Conservation (phyloP, 2,329 filamentous ascomycete species). For the Paraconiothyrium brasiliense region DNA sequence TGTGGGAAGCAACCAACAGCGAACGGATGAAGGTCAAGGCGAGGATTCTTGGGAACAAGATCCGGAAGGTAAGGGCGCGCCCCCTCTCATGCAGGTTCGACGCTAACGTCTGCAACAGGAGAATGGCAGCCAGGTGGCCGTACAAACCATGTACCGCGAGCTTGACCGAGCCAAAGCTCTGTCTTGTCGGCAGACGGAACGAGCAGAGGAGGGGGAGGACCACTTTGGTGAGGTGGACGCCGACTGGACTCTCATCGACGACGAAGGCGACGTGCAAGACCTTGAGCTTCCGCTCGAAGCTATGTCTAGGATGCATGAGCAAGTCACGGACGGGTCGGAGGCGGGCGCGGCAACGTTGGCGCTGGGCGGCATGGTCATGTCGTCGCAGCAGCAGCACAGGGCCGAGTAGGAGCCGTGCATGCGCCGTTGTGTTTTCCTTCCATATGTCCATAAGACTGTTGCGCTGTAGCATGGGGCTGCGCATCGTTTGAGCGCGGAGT, state of each 20-base stretch:
- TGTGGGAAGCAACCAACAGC: constrained; percentile 92
- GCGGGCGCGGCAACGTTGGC: constrained; percentile 35
- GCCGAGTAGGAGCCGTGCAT: neutral
- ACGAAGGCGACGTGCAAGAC: constrained; percentile 54
- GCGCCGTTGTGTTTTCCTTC: neutral
- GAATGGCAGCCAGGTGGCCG: constrained; percentile 86
- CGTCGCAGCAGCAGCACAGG: constrained; percentile 2
- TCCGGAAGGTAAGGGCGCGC: constrained; percentile 75
- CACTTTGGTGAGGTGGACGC: constrained; percentile 73
- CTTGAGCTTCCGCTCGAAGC: constrained; percentile 31
- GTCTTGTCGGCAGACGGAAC: constrained; percentile 68
- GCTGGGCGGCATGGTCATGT: constrained; percentile 43
- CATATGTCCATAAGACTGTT: neutral
- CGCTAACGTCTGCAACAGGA: constrained; percentile 66
- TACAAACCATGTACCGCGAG: constrained; percentile 93
- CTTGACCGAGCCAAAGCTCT: constrained; percentile 90
- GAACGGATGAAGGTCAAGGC: constrained; percentile 93
- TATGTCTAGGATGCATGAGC: constrained; percentile 30
- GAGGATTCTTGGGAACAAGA: constrained; percentile 80
- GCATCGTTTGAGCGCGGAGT: constrained; percentile 1
- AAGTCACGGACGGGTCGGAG: constrained; percentile 26
- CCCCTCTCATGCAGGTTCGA: neutral
- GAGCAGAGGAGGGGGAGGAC: constrained; percentile 39
- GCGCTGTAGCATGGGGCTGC: neutral
- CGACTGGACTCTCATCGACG: constrained; percentile 90